These are phyloP conservation scores for Lactarius indigo DNA, from an alignment of 768 basidiomycete genomes.

Conservation along the genomic window DNA sequence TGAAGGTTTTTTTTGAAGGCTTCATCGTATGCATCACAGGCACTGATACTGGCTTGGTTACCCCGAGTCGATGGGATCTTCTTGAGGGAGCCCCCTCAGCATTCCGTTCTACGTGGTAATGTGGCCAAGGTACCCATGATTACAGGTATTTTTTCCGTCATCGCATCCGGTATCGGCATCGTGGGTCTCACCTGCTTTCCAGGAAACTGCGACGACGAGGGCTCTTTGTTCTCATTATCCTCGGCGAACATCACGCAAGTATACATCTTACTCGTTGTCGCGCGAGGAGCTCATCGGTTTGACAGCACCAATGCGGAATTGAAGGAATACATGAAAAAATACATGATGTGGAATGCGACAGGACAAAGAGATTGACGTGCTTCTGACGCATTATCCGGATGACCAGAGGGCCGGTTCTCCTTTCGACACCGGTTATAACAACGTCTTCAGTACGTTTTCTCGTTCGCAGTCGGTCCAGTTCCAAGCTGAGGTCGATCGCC, in stretches of 20 bases:
- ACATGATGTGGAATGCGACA: slow-evolving; percentile 29
- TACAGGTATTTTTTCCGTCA: slow-evolving; percentile 16
- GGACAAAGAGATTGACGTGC: slow-evolving; percentile 17
- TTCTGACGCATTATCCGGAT: slow-evolving; percentile 28
- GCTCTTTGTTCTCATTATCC: slow-evolving; percentile 39
- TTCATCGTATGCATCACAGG: slow-evolving; percentile 24
- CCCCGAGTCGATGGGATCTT: slow-evolving; percentile 31
- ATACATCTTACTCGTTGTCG: not conserved
- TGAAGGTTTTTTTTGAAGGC: not conserved
- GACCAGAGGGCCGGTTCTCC: slow-evolving; percentile 18
- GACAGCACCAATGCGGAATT: not conserved
- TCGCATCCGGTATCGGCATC: not conserved
- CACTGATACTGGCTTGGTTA: slow-evolving; percentile 26
- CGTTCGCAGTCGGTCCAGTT: not conserved
- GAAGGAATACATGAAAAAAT: slow-evolving; percentile 18
- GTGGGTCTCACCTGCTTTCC: not conserved
- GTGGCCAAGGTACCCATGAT: slow-evolving; percentile 28
- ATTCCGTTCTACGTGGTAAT: slow-evolving; percentile 21
- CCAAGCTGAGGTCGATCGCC: not conserved
- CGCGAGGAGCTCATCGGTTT: not conserved
- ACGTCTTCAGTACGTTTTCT: slow-evolving; percentile 30
- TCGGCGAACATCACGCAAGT: slow-evolving; percentile 32
- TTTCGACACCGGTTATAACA: slow-evolving; percentile 22
- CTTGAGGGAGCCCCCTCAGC: slow-evolving; percentile 26
- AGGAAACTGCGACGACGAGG: slow-evolving; percentile 60